Base-by-base conservation (phyloP, 2,329 filamentous ascomycete species). In the Trichoderma sp. region DNA sequence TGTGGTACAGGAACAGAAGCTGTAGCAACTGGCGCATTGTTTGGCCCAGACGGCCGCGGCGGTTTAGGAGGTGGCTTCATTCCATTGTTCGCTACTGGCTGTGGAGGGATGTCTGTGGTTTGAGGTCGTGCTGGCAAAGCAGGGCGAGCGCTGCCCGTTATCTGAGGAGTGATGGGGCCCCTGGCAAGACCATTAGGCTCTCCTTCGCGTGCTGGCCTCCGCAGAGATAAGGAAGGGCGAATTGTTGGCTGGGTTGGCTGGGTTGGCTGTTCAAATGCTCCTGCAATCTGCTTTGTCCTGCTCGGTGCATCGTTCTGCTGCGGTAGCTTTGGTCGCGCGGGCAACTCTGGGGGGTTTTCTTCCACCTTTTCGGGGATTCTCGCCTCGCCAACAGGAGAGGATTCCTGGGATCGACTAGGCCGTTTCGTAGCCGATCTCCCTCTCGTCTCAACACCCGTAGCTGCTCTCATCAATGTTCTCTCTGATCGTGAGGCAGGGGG, bases 371-470 rank as follows among this genome's bases (percentile, higher is more conserved):
- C 90, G 5, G 89, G 88, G 78, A 92, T 95, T 75, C 90, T 91
- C 0, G 95, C 94, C 21, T 94, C 94, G 43, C 94, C 94, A 78
- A 98, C 97, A 0, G 95, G 95, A 1, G 95, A 97, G 0, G 90
- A 78, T 77, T 84, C 82, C 73, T 84, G 80, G 0, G 67, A 73
- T 34, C 43, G 74, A 30, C 64, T 73, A 24, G 60, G 72, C 2
- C 72, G 12, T 15, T 76, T 73, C 12, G 76, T 58, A 36, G 32
- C 24, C 18, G 66, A 11, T n/a, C 66, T 51, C 12, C 66, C 66
- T 70, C 66, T 53, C 39, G 74, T 70, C 39, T 76, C 77, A 3
- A 74, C 74, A 12, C 76, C 75, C 18, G 78, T 78, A 26, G 57
- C 39, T 32, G 56, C 39, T 30, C 66, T 36, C 57, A 58, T 62